Conservation (phyloP, 176 grass and related monocot genomes). For the Musa itinerans region DNA sequence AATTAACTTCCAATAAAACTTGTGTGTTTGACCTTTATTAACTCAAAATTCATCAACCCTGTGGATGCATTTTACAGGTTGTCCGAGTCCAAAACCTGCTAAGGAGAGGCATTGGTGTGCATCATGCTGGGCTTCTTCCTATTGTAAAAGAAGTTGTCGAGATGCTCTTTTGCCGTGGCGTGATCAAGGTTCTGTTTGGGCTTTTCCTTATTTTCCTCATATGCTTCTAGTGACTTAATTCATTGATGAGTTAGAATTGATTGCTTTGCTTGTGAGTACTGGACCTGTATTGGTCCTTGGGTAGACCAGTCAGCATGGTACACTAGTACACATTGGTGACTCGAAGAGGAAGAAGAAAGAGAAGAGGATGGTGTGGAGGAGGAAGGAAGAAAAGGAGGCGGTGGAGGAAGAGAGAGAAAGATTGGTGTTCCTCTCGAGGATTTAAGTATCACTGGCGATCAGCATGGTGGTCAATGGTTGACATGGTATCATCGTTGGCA, state of each 20-base stretch:
- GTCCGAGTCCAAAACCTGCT: slow-evolving; percentile 76
- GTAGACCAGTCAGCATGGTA: too few species aligned
- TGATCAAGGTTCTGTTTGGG: slow-evolving; percentile 72
- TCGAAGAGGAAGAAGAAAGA: too few species aligned
- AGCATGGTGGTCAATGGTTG: too few species aligned
- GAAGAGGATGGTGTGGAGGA: too few species aligned
- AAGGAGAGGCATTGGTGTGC: slow-evolving; percentile 79
- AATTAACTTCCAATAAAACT: slow-evolving; percentile 8
- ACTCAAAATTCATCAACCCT: slow-evolving; percentile 8
- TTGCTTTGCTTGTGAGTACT: background rate
- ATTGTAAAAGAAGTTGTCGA: slow-evolving; percentile 99
- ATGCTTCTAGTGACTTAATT: background rate
- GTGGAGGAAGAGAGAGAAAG: too few species aligned
- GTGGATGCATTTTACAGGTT: slow-evolving; percentile 40
- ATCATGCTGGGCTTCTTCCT: slow-evolving; percentile 97
- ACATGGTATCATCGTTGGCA: too few species aligned
- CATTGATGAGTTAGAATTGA: background rate
- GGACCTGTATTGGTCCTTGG: background rate
- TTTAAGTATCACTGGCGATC: too few species aligned
- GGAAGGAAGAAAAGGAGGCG: too few species aligned
- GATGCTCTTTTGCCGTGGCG: slow-evolving; percentile 94
- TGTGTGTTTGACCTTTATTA: slow-evolving; percentile 14
- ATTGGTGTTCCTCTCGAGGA: too few species aligned
- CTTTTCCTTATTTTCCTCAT: slow-evolving; percentile 12
- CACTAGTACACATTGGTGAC: too few species aligned